phyloP scores from a whole-genome alignment of 2,329 filamentous ascomycete species.

The Fusarium buxicola region DNA sequence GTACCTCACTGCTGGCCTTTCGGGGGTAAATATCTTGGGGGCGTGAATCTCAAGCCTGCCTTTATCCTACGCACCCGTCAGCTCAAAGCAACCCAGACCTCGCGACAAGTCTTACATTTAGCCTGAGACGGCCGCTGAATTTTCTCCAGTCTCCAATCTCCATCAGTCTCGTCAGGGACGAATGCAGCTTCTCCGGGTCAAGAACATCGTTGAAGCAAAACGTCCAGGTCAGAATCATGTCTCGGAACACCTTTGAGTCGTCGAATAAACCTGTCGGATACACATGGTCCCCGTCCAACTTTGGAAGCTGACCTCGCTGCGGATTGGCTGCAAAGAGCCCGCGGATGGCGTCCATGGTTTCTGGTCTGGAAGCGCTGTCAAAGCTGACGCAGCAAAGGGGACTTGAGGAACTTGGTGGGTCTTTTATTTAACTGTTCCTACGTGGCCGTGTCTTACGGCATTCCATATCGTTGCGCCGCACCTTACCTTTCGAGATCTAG shows the following conservation, averaged over 20 bases:
- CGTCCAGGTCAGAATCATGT: slow-evolving; percentile 40
- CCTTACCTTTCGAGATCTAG: background rate
- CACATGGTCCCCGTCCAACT: slow-evolving; percentile 5
- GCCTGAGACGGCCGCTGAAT: slow-evolving; percentile 56
- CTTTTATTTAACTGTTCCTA: background rate
- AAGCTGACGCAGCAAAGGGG: background rate
- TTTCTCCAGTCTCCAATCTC: slow-evolving; percentile 59
- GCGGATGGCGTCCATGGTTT: background rate
- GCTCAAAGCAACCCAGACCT: background rate
- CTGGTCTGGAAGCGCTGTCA: background rate
- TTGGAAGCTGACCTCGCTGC: background rate
- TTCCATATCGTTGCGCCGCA: too few relatives aligned
- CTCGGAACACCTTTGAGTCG: slow-evolving; percentile 2
- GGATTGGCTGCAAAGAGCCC: background rate
- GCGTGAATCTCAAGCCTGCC: slow-evolving; percentile 50
- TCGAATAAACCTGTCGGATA: slow-evolving; percentile 10
- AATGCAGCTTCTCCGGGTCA: slow-evolving; percentile 54
- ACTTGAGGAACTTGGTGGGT: background rate
- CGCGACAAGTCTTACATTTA: slow-evolving; percentile 29
- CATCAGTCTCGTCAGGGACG: slow-evolving; percentile 53
- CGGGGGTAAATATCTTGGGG: slow-evolving; percentile 45
- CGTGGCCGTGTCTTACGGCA: too few relatives aligned
- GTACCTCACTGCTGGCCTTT: slow-evolving; percentile 55
- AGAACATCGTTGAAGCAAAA: slow-evolving; percentile 61
- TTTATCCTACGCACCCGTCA: slow-evolving; percentile 18